Conservation (phyloP, 2,329 filamentous ascomycete species). For the Colletotrichum theobromicola region DNA sequence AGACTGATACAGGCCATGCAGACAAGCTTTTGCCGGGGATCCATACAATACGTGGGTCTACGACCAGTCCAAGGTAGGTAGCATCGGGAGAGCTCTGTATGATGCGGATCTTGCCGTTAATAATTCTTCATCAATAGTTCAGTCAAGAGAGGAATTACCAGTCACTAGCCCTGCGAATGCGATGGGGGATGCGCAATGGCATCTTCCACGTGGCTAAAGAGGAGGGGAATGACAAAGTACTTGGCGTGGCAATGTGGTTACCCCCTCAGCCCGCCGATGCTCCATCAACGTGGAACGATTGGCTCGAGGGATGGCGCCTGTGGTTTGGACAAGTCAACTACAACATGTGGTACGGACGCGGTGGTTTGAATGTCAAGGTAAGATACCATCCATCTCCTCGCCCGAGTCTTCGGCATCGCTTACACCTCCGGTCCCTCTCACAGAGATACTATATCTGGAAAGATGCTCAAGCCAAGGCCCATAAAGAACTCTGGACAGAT, state of each 20-base stretch:
- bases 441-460: constrained; percentile 78
- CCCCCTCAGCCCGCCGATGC: constrained; percentile 54
- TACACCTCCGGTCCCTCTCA: accelerated
- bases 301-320: constrained; percentile 68
- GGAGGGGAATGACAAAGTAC: constrained; percentile 55
- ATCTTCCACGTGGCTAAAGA: constrained; percentile 75
- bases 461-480: constrained; percentile 64
- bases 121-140: constrained; percentile 48
- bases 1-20: not conserved
- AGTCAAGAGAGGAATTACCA: constrained; percentile 63
- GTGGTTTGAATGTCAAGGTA: constrained; percentile 68
- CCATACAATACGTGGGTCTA: constrained; percentile 73
- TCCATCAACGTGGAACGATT: constrained; percentile 64
- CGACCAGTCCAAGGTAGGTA: constrained; percentile 54
- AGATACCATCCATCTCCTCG: not conserved
- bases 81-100: not conserved
- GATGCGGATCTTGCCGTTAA: not conserved
- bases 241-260: constrained; percentile 78
- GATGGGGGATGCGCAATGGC: constrained; percentile 73
- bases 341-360: constrained; percentile 72
- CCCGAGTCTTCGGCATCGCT: no score
- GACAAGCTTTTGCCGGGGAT: constrained; percentile 67
- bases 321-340: constrained; percentile 70
- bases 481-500: constrained; percentile 68
- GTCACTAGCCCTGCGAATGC: constrained; percentile 69